A percentile compares a stretch with the other conserved stretches of the same genome.
These are phyloP conservation scores for Suhomyces coccinellae DNA, from an alignment of 1,139 yeast species.

Conservation along the genomic window DNA sequence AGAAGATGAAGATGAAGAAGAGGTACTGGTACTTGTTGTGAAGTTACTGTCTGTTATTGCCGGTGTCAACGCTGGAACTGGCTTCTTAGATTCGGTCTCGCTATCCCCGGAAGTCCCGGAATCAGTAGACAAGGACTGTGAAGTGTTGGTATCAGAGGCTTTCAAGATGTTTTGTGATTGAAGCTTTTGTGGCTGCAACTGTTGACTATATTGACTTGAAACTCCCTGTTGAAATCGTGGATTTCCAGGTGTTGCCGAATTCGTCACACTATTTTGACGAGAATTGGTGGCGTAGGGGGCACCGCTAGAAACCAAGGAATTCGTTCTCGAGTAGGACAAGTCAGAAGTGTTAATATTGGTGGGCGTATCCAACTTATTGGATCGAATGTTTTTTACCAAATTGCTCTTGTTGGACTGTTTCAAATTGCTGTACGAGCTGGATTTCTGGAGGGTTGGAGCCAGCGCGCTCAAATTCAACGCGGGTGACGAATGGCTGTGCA, in stretches of 20 bases:
- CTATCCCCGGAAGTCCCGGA: conserved; percentile 6
- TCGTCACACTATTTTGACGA: conserved; percentile 9
- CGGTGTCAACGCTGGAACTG: background rate
- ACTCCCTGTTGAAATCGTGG: conserved; percentile 5
- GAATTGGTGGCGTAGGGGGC: conserved; percentile 1
- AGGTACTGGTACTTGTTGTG: conserved; percentile 2
- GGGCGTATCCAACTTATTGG: conserved; percentile 32
- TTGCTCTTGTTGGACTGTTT: conserved; percentile 19
- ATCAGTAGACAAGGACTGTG: conserved; percentile 14
- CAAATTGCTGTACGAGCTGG: conserved; percentile 20
- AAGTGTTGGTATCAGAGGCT: conserved; percentile 25
- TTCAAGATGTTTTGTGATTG: conserved; percentile 12
- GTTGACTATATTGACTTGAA: conserved; percentile 7
- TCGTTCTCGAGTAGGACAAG: conserved; percentile 5
- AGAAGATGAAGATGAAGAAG: conserved; percentile 12
- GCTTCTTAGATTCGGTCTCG: conserved; percentile 1
- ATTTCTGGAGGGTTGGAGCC: conserved; percentile 6
- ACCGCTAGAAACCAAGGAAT: conserved; percentile 1
- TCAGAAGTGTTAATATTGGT: conserved; percentile 23
- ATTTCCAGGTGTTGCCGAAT: conserved; percentile 2
- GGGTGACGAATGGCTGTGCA: conserved; percentile 6
- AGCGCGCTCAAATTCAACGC: conserved; percentile 4
- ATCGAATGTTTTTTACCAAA: conserved; percentile 31
- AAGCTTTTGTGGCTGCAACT: conserved; percentile 7
- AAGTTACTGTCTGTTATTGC: background rate